Base-by-base conservation (phyloP, 495 filamentous ascomycete genomes). In the Penicillium chermesinum region DNA sequence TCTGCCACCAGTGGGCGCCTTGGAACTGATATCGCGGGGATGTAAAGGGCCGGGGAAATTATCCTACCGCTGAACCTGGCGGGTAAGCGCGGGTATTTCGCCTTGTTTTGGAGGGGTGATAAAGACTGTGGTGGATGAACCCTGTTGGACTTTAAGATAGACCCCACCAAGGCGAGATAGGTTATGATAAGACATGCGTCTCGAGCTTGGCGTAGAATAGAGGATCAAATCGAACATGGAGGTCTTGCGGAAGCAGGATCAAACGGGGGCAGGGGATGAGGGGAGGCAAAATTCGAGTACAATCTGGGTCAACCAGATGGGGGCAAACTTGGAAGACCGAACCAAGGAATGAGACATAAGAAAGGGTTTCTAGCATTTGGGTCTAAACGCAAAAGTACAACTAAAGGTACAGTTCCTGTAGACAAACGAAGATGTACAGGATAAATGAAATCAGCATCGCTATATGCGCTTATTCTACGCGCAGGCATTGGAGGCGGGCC, bases 401-500 rank as follows among this genome's bases (percentile, higher is more conserved):
- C 66, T 73, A 73, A 58, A 71, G 61, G 56, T 73, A 73, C 69
- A 73, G 48, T 61, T 65, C 65, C 63, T 66, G 63, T 59, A 63
- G 55, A 59, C 50, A 59, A 53, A 62, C 53, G 50, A 63, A 53
- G 61, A 54, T 63, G 55, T 68, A 69, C 61, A 65, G 53, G 57
- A 63, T 63, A 59, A 53, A 52, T 49, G 46, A 57, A 66, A 62
- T 52, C 54, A 53, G 42, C 33, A 64, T 55, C 52, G 58, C 60
- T 61, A 57, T 53, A 63, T 62, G 56, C 49, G 49, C 62, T 62
- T 71, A 76, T 57, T 76, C 70, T 50, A 76, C 72, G 41, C 72
- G 57, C 54, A 76, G 61, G 57, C 72, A 74, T 58, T 76, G 72
- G 39, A 76, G 67, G 8, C 72, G 71, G 25, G 72, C 72, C 52